Evolutionary conservation across 2,329 filamentous ascomycete genomes (phyloP).

Genomic region (Didymella arachidicola): DNA sequence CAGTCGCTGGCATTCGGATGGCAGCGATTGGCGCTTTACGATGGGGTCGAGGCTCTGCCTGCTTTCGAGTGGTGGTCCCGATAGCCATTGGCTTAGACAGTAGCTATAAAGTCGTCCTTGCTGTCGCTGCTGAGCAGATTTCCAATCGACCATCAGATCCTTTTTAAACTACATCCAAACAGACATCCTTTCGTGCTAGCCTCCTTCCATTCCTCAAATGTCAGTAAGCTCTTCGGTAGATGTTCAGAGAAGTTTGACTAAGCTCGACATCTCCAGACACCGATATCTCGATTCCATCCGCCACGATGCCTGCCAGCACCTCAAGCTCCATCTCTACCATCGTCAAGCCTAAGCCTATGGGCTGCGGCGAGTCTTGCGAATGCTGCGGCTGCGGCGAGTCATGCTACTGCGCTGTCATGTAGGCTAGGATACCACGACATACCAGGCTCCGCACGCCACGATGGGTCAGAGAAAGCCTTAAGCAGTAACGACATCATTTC

Average conservation of each 20-base stretch:
- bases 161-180: not conserved
- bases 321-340: constrained; percentile 48
- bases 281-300: not conserved
- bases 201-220: no score
- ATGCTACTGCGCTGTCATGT: constrained; percentile 49
- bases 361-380: constrained; percentile 49
- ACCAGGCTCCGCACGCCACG: not conserved
- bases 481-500: constrained; percentile 4
- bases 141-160: not conserved
- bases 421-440: constrained; percentile 11
- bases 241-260: not conserved
- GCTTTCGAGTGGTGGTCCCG: not conserved
- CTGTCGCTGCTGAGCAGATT: not conserved
- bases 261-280: not conserved
- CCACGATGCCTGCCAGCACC: constrained; percentile 45
- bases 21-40: constrained; percentile 16
- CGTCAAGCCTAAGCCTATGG: constrained; percentile 48
- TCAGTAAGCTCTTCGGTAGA: not conserved
- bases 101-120: constrained; percentile 8
- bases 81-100: not conserved
- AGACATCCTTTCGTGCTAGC: not conserved
- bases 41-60: not conserved
- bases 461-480: not conserved
- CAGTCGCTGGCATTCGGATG: constrained; percentile 19
- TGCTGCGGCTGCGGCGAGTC: constrained; percentile 52